Evolutionary conservation across 2,329 filamentous ascomycete species (phyloP).

Genomic region (Lecanosticta acicola): DNA sequence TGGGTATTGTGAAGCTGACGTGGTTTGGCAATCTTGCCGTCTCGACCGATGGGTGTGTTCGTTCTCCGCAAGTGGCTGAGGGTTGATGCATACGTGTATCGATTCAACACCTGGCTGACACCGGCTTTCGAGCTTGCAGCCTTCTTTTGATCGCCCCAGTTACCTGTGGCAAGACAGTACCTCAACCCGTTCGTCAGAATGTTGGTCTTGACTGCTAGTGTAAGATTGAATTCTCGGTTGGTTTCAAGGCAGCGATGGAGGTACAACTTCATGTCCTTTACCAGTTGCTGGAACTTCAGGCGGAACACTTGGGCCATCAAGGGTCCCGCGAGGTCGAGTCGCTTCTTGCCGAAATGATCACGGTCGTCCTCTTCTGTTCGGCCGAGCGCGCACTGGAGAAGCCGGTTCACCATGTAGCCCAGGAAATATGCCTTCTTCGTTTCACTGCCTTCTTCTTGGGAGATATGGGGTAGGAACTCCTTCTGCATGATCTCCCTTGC

Average conservation of each 20-base stretch:
- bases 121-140: constrained; percentile 89
- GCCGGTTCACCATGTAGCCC: constrained; percentile 96
- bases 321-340: constrained; percentile 88
- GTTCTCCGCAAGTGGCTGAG: constrained; percentile 94
- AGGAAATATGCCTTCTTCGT: constrained; percentile 97
- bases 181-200: constrained; percentile 92
- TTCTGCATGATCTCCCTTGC: constrained; percentile 94
- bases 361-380: constrained; percentile 92
- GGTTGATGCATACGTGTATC: constrained; percentile 95
- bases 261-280: constrained; percentile 83
- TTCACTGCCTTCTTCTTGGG: constrained; percentile 88
- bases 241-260: constrained; percentile 88
- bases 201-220: constrained; percentile 81
- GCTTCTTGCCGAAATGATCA: constrained; percentile 99
- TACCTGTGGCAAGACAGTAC: constrained; percentile 94
- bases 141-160: constrained; percentile 99
- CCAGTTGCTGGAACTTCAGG: constrained; percentile 82
- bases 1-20: constrained; percentile 97
- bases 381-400: constrained; percentile 87
- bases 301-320: constrained; percentile 95
- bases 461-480: constrained; percentile 93
- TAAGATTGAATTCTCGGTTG: constrained; percentile 82
- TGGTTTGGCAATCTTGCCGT: constrained; percentile 96
- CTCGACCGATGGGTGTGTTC: constrained; percentile 94
- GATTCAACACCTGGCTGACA: constrained; percentile 95